A percentile compares a stretch with the other conserved stretches of the same genome.
These are phyloP conservation scores for Nakaseomyces uthaithaninus DNA, from an alignment of 1,139 yeast species.

Conservation along the genomic window DNA sequence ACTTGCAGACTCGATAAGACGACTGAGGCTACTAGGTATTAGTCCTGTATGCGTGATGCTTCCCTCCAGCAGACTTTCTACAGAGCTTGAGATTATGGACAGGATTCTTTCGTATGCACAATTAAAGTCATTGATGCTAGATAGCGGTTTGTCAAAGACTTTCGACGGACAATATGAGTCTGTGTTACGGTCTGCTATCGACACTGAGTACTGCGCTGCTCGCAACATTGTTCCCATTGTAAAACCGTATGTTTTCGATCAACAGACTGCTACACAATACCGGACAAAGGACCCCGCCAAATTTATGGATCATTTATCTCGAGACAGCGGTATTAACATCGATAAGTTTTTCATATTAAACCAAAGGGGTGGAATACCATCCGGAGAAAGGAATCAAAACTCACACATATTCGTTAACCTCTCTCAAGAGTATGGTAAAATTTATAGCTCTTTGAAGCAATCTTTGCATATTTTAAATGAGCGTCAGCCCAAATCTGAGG, in stretches of 20 bases:
- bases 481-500: slow-evolving; percentile 15
- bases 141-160: slow-evolving; percentile 16
- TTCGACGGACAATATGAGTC: slow-evolving; percentile 16
- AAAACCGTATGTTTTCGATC: slow-evolving; percentile 25
- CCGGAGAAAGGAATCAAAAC: slow-evolving; percentile 68
- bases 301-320: slow-evolving; percentile 20
- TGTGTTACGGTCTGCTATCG: slow-evolving; percentile 12
- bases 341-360: slow-evolving; percentile 80
- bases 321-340: slow-evolving; percentile 40
- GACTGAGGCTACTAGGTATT: slow-evolving; percentile 26
- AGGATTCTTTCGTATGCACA: slow-evolving; percentile 18
- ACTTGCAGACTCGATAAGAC: slow-evolving; percentile 20
- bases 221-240: slow-evolving; percentile 18
- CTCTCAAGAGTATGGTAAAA: slow-evolving; percentile 68
- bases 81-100: slow-evolving; percentile 24
- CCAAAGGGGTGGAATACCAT: slow-evolving; percentile 82
- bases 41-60: slow-evolving; percentile 27
- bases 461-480: slow-evolving; percentile 13
- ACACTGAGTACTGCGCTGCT: slow-evolving; percentile 9
- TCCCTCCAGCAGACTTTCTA: slow-evolving; percentile 18
- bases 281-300: slow-evolving; percentile 15
- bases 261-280: slow-evolving; percentile 17
- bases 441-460: slow-evolving; percentile 28
- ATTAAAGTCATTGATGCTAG: slow-evolving; percentile 22
- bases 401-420: slow-evolving; percentile 85